phyloP scores from a whole-genome alignment of 129 eudicot species.

The Kitagawia praeruptora region DNA sequence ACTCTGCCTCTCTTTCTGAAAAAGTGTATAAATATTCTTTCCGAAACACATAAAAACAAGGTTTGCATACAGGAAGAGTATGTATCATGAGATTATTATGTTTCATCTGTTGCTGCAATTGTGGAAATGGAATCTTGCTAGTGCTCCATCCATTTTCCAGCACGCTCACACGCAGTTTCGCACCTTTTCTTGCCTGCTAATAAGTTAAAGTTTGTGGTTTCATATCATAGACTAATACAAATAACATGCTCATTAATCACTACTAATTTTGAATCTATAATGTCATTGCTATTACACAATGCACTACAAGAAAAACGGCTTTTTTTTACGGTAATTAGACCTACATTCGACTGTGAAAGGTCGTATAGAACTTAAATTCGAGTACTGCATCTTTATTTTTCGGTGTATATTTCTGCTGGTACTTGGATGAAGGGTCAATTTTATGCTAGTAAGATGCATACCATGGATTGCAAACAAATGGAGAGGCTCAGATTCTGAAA shows the following conservation, averaged over 20 bases:
- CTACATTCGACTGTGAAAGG: no score
- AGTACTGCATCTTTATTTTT: no score
- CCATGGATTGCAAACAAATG: background rate
- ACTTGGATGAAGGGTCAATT: background rate
- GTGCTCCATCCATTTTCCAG: background rate
- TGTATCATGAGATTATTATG: background rate
- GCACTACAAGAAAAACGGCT: no score
- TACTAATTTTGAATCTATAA: background rate
- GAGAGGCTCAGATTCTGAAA: background rate
- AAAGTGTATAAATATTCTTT: background rate
- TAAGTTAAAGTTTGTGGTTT: background rate
- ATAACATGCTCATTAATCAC: background rate
- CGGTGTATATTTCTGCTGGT: background rate
- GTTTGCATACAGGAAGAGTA: background rate
- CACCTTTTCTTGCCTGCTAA: background rate
- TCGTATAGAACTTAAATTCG: no score
- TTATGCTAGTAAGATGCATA: background rate
- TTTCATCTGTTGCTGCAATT: background rate
- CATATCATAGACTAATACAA: background rate
- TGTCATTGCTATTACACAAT: no score
- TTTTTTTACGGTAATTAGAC: no score
- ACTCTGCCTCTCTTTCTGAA: no score
- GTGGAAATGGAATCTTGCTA: background rate
- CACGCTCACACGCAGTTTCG: background rate
- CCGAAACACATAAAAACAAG: conserved; percentile 4